Base-by-base conservation (phyloP, 176 grass and related monocot species). In the Microstegium vimineum region DNA sequence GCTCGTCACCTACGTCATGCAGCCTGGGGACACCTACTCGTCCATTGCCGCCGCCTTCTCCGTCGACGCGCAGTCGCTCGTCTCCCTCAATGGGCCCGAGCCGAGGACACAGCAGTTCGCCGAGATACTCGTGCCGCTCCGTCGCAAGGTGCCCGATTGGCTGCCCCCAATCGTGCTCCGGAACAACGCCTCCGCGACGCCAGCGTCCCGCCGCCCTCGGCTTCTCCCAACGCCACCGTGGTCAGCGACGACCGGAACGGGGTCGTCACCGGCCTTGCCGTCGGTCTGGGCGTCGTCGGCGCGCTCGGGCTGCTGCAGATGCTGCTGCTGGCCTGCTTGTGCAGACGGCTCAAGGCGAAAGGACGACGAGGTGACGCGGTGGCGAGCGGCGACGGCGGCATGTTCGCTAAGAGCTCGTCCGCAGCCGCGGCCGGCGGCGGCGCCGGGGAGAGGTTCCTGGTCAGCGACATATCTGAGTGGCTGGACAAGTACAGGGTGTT, bases 401-500 rank as follows among this genome's bases (percentile, higher is more conserved):
- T 23, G 87, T 84, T 91, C 2, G 73, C 32, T 6, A 91, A 78
- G 66, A 62, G 1, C 49, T 52, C 37, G 16, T 91, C 83, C 37
- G 85, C 17, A n/a, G n/a, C 37, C 8, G 0, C 34, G 36, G 32
- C n/a, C 56, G 66, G n/a, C 27, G 65, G 33, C 70, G 65, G 32
- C 74, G 76, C 14, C 36, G 86, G 80, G 75, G 83, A 51, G 13
- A 89, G 59, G 42, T 87, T 91, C 66, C 75, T 97, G 74, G 89
- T 88, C 18, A 76, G 23, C 38, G 92, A 99, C 81, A 90, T 99
- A 75, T 91, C 93, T 12, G 96, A 95, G 56, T 99, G 89, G 93
- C 81, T 99, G 67, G 96, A 99, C 75, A 99, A 99, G 90, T 99
- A 95, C 73, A 91, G 82, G 80, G 81, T 99, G 84, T 99, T 94